A percentile compares a stretch with the other conserved stretches of the same genome.
Evolutionary conservation across 179 eudicot species (phyloP).

Genomic region (Corrigiola litoralis): DNA sequence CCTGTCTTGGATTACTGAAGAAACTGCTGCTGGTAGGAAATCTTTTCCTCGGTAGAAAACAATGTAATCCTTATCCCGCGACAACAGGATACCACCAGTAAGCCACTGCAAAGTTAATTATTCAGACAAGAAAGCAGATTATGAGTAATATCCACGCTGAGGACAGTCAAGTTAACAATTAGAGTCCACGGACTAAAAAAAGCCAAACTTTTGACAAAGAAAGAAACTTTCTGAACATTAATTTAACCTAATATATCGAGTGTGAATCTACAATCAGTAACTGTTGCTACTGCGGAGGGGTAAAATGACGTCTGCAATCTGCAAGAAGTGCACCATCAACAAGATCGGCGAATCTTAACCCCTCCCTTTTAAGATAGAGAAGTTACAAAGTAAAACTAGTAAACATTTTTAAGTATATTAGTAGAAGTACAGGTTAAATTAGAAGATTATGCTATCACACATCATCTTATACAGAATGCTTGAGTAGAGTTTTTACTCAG

Average conservation of each 20-base stretch:
- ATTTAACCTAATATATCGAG: neutral
- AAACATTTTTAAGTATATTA: no score
- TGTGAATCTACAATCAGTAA: no score
- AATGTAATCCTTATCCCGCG: slow-evolving; percentile 78
- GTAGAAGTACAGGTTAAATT: no score
- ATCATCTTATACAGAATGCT: no score
- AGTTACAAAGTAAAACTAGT: no score
- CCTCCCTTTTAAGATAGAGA: no score
- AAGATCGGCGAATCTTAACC: neutral
- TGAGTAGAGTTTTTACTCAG: no score
- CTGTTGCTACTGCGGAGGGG: no score
- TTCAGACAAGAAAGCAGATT: slow-evolving; percentile 9
- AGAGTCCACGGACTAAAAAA: neutral
- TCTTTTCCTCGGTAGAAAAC: slow-evolving; percentile 94
- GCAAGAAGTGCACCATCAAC: neutral
- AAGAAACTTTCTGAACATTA: neutral
- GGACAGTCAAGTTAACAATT: neutral
- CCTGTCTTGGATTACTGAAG: slow-evolving; percentile 80
- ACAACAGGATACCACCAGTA: slow-evolving; percentile 84
- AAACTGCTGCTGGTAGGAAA: slow-evolving; percentile 88
- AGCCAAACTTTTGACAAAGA: neutral
- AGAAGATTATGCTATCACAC: no score
- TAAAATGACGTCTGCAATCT: neutral
- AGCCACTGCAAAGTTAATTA: slow-evolving; percentile 52
- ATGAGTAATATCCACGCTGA: neutral